Evolutionary conservation across 805 yeast species (phyloP).

Genomic region (Ogataea methanolica): DNA sequence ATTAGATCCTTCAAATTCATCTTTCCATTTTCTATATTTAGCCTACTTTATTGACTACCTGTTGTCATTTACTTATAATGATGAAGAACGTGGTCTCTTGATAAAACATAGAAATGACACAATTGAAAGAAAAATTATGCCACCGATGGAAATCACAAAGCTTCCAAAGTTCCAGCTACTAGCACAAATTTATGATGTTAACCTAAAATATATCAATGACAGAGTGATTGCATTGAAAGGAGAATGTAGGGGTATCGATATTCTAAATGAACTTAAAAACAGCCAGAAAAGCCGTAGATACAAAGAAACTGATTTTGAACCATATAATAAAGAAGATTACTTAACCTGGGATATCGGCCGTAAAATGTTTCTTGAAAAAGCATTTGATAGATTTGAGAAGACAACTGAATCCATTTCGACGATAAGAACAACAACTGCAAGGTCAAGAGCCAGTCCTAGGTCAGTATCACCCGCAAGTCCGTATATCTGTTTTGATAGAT

Average conservation of each 20-base stretch:
- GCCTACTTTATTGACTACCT: conserved; percentile 14
- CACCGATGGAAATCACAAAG: conserved; percentile 7
- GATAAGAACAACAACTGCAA: conserved; percentile 1
- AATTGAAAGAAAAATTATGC: conserved; percentile 7
- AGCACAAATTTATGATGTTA: conserved; percentile 6
- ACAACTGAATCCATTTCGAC: background rate
- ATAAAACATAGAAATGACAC: conserved; percentile 3
- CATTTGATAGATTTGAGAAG: conserved; percentile 8
- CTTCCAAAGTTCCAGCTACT: conserved; percentile 14
- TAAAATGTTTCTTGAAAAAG: conserved; percentile 7
- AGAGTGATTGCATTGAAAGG: conserved; percentile 14
- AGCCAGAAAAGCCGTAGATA: conserved; percentile 5
- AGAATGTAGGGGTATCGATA: conserved; percentile 12
- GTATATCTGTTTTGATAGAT: conserved; percentile 9
- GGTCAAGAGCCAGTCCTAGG: conserved; percentile 1
- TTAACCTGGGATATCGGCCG: conserved; percentile 15
- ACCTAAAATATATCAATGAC: conserved; percentile 6
- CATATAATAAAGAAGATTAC: conserved; percentile 1
- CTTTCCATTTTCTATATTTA: conserved; percentile 10
- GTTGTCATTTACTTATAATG: conserved; percentile 4
- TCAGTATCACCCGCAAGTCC: conserved; percentile 11
- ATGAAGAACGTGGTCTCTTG: conserved; percentile 2
- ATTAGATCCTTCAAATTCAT: conserved; percentile 9
- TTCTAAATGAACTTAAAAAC: conserved; percentile 9
- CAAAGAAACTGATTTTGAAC: conserved; percentile 9